Evolutionary conservation across 1,284 basidiomycete genomes (phyloP), one percentile per base, ranked within the genome.

Genomic region (Melampsora abietis-canadensis): DNA sequence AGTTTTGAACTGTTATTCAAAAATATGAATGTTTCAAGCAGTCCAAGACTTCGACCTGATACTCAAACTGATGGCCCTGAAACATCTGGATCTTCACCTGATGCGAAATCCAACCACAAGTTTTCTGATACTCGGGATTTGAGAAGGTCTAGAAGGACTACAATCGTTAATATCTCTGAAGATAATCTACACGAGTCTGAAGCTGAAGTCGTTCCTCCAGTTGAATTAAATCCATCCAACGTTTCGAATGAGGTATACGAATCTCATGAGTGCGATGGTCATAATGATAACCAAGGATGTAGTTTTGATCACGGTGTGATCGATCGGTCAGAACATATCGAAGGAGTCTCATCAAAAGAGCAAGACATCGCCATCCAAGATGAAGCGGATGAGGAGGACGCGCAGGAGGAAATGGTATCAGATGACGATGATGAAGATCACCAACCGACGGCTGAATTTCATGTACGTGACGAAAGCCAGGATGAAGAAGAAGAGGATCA

Each of bases 371-470:
- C 51, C 15, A 14, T 44, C 46, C 4, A 72, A 44, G 0, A 44
- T 24, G 40, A 65, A 46, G 62, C 27, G 14, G 31, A 48, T 30
- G 44, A 66, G 15, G 40, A 66, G 5, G 14, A 40, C 2, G 37
- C 15, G 7, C 31, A 66, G 17, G 46, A 66, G 4, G 51, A 44
- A 27, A n/a, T 63, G 17, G 59, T 51, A 17, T 37, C 44, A 15
- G 31, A 48, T 47, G 37, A 31, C 19, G 46, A 62, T 8, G 68
- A 70, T 40, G 12, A 63, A 34, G 4, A 57, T 57, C 61, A 51
- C 48, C 46, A 10, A 54, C n/a, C 48, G 64, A 2, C 15, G 64
- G 17, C n/a, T 8, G 2, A 57, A 24, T 15, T 17, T 57, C 37
- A 4, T 21, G 54, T 57, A 21, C 54, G 4, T 4, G 54, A 57